Conservation (phyloP, 805 yeast genomes). For the Ogataea trehaloabstinens region DNA sequence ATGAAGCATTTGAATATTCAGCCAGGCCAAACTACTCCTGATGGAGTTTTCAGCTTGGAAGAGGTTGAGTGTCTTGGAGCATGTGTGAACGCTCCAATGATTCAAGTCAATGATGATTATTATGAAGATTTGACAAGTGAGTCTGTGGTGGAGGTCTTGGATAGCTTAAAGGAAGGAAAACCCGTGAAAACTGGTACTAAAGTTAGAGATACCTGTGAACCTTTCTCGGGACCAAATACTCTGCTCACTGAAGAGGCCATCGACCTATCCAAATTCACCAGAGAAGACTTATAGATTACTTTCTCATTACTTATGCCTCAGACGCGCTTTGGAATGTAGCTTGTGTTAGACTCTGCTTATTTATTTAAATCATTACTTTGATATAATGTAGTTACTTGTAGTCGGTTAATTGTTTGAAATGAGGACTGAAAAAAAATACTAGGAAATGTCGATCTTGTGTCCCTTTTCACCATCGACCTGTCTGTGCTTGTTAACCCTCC, state of each 20-base stretch:
- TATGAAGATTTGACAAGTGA: conserved; percentile 79
- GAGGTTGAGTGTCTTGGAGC: conserved; percentile 93
- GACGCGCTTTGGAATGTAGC: not conserved
- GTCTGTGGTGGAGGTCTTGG: conserved; percentile 57
- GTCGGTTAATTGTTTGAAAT: too few species aligned
- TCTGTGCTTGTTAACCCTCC: too few species aligned
- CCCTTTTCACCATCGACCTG: too few species aligned
- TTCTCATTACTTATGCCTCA: too few species aligned
- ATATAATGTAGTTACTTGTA: too few species aligned
- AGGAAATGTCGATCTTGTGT: too few species aligned
- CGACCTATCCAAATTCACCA: conserved; percentile 67
- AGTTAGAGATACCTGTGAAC: conserved; percentile 74
- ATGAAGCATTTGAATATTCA: conserved; percentile 56
- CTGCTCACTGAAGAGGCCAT: conserved; percentile 60
- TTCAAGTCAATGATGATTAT: conserved; percentile 79
- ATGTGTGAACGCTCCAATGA: conserved; percentile 88
- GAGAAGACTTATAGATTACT: conserved; percentile 57
- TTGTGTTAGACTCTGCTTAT: conserved; percentile 5
- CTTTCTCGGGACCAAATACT: conserved; percentile 65
- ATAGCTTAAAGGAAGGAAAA: conserved; percentile 63
- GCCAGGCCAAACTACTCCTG: conserved; percentile 77
- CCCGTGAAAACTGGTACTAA: conserved; percentile 61
- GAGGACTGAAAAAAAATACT: too few species aligned
- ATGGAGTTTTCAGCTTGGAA: conserved; percentile 73
- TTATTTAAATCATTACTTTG: not conserved